These are phyloP conservation scores for Metarhizium humberi DNA, from an alignment of 2,329 filamentous ascomycete species.

Conservation along the genomic window DNA sequence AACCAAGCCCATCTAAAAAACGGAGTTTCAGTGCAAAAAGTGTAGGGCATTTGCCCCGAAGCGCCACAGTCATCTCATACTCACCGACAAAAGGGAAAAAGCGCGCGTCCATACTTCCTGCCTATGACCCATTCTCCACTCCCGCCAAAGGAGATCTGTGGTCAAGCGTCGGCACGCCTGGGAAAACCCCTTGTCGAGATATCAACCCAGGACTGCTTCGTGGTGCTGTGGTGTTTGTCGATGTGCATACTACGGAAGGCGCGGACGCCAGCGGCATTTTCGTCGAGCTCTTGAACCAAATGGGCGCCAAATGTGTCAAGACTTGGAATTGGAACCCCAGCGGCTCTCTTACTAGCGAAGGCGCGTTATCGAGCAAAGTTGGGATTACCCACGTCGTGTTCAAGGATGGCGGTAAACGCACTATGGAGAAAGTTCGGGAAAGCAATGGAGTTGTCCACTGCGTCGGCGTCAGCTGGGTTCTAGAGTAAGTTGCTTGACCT, in stretches of 20 bases:
- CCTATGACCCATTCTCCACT: background rate
- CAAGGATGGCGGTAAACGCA: constrained; percentile 76
- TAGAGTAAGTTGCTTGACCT: constrained; percentile 59
- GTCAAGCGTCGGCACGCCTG: constrained; percentile 46
- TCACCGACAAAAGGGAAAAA: constrained; percentile 37
- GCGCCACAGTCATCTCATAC: constrained; percentile 44
- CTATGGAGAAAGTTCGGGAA: constrained; percentile 69
- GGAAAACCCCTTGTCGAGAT: constrained; percentile 45
- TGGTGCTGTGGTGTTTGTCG: constrained; percentile 71
- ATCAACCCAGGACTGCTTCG: constrained; percentile 46
- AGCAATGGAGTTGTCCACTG: constrained; percentile 69
- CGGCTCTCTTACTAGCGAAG: constrained; percentile 24
- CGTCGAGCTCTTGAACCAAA: constrained; percentile 65
- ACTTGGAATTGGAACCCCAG: constrained; percentile 64
- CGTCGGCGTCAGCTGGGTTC: constrained; percentile 80
- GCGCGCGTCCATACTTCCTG: background rate
- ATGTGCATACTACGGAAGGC: constrained; percentile 75
- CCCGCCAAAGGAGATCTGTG: constrained; percentile 42
- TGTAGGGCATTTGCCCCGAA: constrained; percentile 34
- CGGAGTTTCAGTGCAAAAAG: constrained; percentile 40
- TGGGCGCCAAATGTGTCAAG: constrained; percentile 74
- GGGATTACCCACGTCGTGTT: constrained; percentile 84
- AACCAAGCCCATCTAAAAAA: constrained; percentile 37
- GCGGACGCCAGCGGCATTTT: constrained; percentile 76
- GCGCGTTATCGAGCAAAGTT: constrained; percentile 38